These are phyloP conservation scores for Obelidium mucronatum DNA, from an alignment of 192 early-diverging fungal genomes.

Conservation along the genomic window DNA sequence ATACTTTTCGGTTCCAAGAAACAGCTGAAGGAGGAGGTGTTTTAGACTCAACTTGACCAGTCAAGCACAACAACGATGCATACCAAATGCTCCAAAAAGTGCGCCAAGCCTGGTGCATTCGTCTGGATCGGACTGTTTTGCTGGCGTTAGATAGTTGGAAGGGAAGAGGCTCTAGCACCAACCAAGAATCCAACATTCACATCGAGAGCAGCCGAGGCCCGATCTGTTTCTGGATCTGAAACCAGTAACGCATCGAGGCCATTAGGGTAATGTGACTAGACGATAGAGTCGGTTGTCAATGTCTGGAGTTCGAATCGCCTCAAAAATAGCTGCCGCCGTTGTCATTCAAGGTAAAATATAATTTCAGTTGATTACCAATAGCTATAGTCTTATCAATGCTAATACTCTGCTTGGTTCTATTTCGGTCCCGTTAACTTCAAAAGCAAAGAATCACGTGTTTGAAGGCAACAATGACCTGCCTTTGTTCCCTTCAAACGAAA, in stretches of 20 bases:
- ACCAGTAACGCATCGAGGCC: slow-evolving; percentile 73
- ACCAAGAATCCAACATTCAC: slow-evolving; percentile 73
- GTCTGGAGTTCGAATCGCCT: background rate
- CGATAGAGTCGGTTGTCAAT: slow-evolving; percentile 31
- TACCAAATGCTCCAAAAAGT: slow-evolving; percentile 80
- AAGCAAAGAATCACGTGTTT: too few relatives aligned
- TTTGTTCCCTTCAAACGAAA: too few relatives aligned
- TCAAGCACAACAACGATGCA: too few relatives aligned
- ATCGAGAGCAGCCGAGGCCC: slow-evolving; percentile 77
- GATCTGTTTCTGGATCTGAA: slow-evolving; percentile 76
- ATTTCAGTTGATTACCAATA: too few relatives aligned
- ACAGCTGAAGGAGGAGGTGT: background rate
- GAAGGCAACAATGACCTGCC: too few relatives aligned
- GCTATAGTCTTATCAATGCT: too few relatives aligned
- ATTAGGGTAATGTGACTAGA: slow-evolving; percentile 54
- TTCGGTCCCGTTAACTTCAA: too few relatives aligned
- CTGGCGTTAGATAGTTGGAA: background rate
- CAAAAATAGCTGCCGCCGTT: too few relatives aligned
- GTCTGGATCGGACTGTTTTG: slow-evolving; percentile 69
- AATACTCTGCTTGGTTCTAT: too few relatives aligned
- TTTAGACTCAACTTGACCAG: background rate
- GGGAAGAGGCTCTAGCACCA: too few relatives aligned
- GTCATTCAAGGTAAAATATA: too few relatives aligned
- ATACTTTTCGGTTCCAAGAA: slow-evolving; percentile 60
- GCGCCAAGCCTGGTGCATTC: slow-evolving; percentile 79